Evolutionary conservation across 2,329 filamentous ascomycete genomes (phyloP), one percentile per base, ranked within the genome.

Genomic region (Conoideocrella luteorostrata): DNA sequence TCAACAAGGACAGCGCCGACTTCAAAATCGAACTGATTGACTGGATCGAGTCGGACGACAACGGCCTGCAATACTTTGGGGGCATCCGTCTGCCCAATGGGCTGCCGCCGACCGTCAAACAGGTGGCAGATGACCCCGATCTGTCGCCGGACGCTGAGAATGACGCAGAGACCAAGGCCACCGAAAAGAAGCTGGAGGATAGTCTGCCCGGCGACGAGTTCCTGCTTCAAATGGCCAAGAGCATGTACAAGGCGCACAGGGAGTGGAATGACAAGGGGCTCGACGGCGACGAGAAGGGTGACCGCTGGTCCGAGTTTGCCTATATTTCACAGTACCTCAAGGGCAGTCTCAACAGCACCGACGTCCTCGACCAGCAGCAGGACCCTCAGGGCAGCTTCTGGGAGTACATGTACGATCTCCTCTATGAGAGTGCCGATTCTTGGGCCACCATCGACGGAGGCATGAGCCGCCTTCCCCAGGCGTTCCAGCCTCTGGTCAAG

Each of bases 301-400:
- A 84, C 54, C 66, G 76, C 41, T 86, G 77, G 71, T 83, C 79
- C 11, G 81, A 84, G 51, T 77, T 78, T 18, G 75, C 69, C 1
- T 86, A 80, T 50, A 63, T 84, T 43, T 71, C 72, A 15, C 79
- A 84, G 55, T 71, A 74, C 24, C 67, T 84, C 9, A 71, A 72
- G 12, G 68, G 69, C 12, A 67, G 62, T 30, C 61, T 73, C 10
- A 78, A 80, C 52, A 71, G 73, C 50, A 78, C 74, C 1, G 76
- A 83, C 49, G 44, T 53, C 6, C 44, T 58, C 10, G 54, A 59
- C 33, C 7, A 13, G 4, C 11, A 6, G 50, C 51, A 22, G 69
- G 70, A 17, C 58, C 68, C 3, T 62, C 61, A 1, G 61, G 63
- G 7, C 64, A 67, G 7, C 70, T 67, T 39, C 38, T 80, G 79